Evolutionary conservation across 2,329 filamentous ascomycete species (phyloP), one percentile per base, ranked within the genome.

Genomic region (Blastomyces emzantsi): DNA sequence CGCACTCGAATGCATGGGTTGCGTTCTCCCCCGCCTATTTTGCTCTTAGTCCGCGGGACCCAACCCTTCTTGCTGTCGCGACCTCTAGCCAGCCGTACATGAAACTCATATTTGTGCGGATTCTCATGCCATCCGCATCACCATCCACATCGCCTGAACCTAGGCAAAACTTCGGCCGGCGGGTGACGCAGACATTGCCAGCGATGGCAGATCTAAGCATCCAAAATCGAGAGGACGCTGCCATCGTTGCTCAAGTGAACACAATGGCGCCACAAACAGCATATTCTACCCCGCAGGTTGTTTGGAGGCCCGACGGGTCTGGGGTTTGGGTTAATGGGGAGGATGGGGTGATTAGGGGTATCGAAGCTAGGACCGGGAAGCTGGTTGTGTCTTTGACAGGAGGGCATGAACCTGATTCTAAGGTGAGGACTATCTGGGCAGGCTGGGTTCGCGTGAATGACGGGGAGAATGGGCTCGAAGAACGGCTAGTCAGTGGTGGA

Each of bases 251-350:
- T 17, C 83, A 86, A 64, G 78, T 81, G 45, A 85, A 79, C 57
- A 86, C 85, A 0, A 77, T 86, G 68, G 82, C 85, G 25, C 83
- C 85, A n/a, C 85, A 87, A 70, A 87, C 85, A 39, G 77, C 81
- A 0, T 87, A 87, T 70, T 86, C 83, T 28, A 87, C 84, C 6
- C 85, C 85, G 8, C 80, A 83, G 61, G 75, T 87, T 7, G 80
- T 79, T 6, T 88, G 86, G 85, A 74, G 85, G 33, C 84, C 85
- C 1, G 80, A 86, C 70, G 85, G 84, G 0, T 81, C 78, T 52
- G 85, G 85, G 0, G 74, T 88, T 0, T 88, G 83, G 79, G 83
- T 87, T 15, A 87, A 85, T 73, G 83, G 83, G 3, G 85, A 88
- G 68, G 86, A 88, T 70, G 85, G 86, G 0, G 76, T 83, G 8